A percentile compares a stretch with the other conserved stretches of the same genome.
These are phyloP conservation scores for Pistacia vera DNA, from an alignment of 345 rosid genomes.

Conservation along the genomic window DNA sequence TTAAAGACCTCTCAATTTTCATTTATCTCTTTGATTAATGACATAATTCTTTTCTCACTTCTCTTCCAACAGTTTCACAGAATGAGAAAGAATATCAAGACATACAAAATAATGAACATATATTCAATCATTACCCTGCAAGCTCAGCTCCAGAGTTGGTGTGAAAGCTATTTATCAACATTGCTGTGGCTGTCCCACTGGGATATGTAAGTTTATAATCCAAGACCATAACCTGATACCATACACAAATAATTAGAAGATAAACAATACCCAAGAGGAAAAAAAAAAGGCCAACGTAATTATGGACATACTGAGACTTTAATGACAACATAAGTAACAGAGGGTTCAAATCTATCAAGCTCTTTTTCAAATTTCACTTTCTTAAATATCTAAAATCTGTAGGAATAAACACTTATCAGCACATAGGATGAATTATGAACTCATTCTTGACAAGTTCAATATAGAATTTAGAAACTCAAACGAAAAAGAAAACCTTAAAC, in stretches of 20 bases:
- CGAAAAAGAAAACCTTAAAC: neutral
- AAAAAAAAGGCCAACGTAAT: neutral
- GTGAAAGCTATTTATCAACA: constrained; percentile 95
- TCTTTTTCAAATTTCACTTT: constrained; percentile 4
- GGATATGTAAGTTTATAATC: constrained; percentile 95
- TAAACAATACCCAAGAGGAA: neutral
- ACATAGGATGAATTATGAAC: neutral
- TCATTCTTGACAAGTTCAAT: neutral
- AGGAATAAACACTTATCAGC: neutral
- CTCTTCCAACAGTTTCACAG: neutral
- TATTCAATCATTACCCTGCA: constrained; percentile 57
- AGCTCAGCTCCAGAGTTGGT: constrained; percentile 88
- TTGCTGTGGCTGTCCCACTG: constrained; percentile 94
- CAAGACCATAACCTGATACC: constrained; percentile 78
- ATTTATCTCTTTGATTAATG: neutral
- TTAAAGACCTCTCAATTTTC: neutral
- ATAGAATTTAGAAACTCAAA: neutral
- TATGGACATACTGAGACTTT: neutral
- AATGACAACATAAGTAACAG: neutral
- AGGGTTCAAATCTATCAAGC: neutral
- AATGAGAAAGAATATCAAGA: constrained; percentile 8
- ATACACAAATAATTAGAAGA: constrained; percentile 10
- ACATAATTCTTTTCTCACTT: neutral
- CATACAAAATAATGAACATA: neutral
- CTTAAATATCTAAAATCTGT: neutral